Percentiles rank a stretch among this genome's conserved stretches.
Conservation (phyloP, 139 green algal species). For the Yamagishiella unicocca region DNA sequence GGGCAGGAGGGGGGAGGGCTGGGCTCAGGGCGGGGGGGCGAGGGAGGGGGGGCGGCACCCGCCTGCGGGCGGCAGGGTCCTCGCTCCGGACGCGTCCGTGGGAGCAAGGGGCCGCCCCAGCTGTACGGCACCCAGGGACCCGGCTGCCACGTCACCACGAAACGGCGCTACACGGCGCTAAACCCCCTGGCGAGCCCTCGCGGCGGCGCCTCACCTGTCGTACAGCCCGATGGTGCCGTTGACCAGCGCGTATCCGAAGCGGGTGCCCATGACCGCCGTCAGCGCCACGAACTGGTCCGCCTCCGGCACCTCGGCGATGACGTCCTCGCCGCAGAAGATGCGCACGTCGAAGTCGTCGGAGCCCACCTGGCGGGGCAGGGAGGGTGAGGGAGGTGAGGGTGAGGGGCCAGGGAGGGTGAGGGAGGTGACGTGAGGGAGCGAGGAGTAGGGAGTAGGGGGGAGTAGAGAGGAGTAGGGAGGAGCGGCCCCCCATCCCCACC, state of each 20-base stretch:
- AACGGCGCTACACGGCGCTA: not conserved
- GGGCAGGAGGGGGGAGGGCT: slow-evolving; percentile 36
- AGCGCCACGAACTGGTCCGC: slow-evolving; percentile 74
- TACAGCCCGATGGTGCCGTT: slow-evolving; percentile 85
- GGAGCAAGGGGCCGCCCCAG: too few species aligned
- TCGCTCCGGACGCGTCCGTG: too few species aligned
- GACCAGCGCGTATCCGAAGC: slow-evolving; percentile 81
- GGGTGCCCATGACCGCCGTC: slow-evolving; percentile 38
- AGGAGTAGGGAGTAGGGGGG: too few species aligned
- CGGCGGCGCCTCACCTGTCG: slow-evolving; percentile 46
- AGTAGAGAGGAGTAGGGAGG: too few species aligned
- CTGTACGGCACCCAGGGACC: too few species aligned
- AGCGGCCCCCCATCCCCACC: not conserved
- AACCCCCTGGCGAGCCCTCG: too few species aligned
- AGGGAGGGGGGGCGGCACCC: too few species aligned
- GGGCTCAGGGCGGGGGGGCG: too few species aligned
- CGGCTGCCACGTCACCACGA: too few species aligned
- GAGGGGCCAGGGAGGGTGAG: too few species aligned
- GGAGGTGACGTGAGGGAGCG: too few species aligned
- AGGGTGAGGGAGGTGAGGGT: not conserved
- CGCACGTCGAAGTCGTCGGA: slow-evolving; percentile 81
- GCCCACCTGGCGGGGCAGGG: slow-evolving; percentile 62
- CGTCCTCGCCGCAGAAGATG: slow-evolving; percentile 74
- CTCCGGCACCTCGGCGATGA: slow-evolving; percentile 73
- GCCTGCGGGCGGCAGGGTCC: too few species aligned